phyloP scores from a whole-genome alignment of 129 eudicot genomes.

The Rutidosis leptorrhynchoides region DNA sequence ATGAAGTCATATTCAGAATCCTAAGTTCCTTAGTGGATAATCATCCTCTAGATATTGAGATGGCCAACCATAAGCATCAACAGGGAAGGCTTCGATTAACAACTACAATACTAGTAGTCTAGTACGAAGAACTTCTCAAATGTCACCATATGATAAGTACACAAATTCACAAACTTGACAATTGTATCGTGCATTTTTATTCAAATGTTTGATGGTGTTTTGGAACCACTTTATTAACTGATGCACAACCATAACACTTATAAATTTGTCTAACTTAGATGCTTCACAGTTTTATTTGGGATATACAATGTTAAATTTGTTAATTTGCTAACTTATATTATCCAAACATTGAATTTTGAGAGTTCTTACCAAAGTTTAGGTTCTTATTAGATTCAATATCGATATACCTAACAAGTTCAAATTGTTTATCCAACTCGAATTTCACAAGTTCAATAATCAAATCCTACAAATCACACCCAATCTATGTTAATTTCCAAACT shows the following conservation, averaged over 20 bases:
- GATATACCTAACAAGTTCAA: background rate
- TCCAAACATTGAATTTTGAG: background rate
- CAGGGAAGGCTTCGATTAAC: background rate
- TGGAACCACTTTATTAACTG: background rate
- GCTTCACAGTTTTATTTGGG: background rate
- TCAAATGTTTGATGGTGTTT: too few species aligned
- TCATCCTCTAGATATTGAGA: background rate
- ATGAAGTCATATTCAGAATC: conserved; percentile 5
- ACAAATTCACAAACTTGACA: background rate
- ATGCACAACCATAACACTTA: background rate
- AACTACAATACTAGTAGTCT: background rate
- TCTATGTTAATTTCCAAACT: background rate
- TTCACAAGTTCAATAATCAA: background rate
- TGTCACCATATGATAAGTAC: background rate
- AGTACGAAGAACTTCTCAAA: background rate
- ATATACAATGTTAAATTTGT: background rate
- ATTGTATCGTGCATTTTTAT: background rate
- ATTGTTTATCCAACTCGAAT: background rate
- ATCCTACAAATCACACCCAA: background rate
- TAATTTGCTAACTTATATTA: background rate
- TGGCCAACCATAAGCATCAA: background rate
- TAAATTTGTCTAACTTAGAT: too few species aligned
- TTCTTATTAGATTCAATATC: background rate
- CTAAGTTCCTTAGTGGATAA: too few species aligned
- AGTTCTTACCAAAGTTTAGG: background rate